A percentile compares a stretch with the other conserved stretches of the same genome.
These are phyloP conservation scores for Quercus robur DNA, from an alignment of 306 rosid genomes.

Conservation along the genomic window DNA sequence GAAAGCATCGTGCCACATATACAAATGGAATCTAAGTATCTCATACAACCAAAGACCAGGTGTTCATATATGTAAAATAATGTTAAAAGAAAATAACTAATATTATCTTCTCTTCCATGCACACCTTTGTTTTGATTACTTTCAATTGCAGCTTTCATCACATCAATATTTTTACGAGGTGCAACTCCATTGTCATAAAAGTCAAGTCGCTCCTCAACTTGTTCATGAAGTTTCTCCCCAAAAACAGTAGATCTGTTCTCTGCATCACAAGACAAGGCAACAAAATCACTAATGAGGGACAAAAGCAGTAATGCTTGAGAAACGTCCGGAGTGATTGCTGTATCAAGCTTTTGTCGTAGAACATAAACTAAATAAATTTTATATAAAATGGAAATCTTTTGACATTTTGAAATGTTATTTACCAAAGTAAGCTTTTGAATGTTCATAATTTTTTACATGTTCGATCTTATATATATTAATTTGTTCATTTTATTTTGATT, in stretches of 20 bases:
- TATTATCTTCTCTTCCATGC: background rate
- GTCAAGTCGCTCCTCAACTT: slow-evolving; percentile 99
- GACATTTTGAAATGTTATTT: too few species aligned
- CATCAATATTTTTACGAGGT: slow-evolving; percentile 93
- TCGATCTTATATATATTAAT: too few species aligned
- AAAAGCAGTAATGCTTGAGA: background rate
- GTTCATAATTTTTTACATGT: too few species aligned
- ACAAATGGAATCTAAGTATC: background rate
- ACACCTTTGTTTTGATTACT: slow-evolving; percentile 59
- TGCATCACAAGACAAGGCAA: slow-evolving; percentile 27
- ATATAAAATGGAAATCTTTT: too few species aligned
- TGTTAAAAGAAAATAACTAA: background rate
- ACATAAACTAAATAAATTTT: too few species aligned
- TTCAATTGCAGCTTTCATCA: slow-evolving; percentile 90
- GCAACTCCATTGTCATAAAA: slow-evolving; percentile 99
- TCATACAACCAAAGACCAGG: background rate
- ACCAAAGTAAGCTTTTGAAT: too few species aligned
- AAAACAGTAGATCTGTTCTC: slow-evolving; percentile 61
- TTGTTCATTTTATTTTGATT: too few species aligned
- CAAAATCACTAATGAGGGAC: background rate
- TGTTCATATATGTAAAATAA: background rate
- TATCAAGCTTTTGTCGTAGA: background rate
- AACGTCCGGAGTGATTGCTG: background rate
- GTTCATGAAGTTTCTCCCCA: slow-evolving; percentile 90
- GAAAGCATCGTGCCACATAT: background rate